These are phyloP conservation scores for Mycosphaerelloides madeirae DNA, from an alignment of 2,329 filamentous ascomycete species.

Conservation along the genomic window DNA sequence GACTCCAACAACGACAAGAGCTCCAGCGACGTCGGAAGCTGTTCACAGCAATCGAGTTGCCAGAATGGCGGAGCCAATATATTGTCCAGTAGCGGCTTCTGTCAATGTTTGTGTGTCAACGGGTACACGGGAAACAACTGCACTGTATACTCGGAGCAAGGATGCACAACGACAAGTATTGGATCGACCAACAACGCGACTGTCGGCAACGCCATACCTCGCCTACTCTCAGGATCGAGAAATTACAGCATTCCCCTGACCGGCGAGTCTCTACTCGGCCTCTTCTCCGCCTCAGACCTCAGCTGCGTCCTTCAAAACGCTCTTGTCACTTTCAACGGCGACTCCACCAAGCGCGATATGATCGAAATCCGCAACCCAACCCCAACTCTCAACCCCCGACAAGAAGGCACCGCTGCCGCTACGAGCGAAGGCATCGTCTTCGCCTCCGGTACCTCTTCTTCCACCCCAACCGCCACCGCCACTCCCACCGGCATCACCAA, in stretches of 20 bases:
- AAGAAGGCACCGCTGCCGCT: slow-evolving; percentile 6
- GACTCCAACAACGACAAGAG: slow-evolving; percentile 37
- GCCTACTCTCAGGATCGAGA: slow-evolving; percentile 60
- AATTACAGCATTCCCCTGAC: slow-evolving; percentile 76
- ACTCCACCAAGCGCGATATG: slow-evolving; percentile 21
- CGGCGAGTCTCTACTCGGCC: slow-evolving; percentile 62
- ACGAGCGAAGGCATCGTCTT: slow-evolving; percentile 33
- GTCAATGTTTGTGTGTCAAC: slow-evolving; percentile 83
- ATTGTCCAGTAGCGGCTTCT: slow-evolving; percentile 54
- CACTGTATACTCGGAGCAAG: slow-evolving; percentile 45
- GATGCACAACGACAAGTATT: slow-evolving; percentile 52
- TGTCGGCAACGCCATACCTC: slow-evolving; percentile 71
- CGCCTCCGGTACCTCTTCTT: slow-evolving; percentile 18
- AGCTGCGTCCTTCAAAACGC: slow-evolving; percentile 84
- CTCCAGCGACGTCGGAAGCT: slow-evolving; percentile 44
- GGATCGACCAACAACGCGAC: slow-evolving; percentile 62
- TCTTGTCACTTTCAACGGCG: slow-evolving; percentile 74
- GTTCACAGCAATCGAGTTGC: slow-evolving; percentile 61
- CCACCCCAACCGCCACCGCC: slow-evolving; percentile 12
- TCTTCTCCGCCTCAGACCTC: slow-evolving; percentile 70
- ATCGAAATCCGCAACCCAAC: slow-evolving; percentile 1
- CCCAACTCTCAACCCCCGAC: slow-evolving; percentile 7
- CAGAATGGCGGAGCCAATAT: slow-evolving; percentile 77
- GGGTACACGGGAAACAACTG: slow-evolving; percentile 71
- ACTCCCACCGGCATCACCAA: slow-evolving; percentile 4